Evolutionary conservation across 306 rosid species (phyloP).

Genomic region (Astragalus membranaceus): DNA sequence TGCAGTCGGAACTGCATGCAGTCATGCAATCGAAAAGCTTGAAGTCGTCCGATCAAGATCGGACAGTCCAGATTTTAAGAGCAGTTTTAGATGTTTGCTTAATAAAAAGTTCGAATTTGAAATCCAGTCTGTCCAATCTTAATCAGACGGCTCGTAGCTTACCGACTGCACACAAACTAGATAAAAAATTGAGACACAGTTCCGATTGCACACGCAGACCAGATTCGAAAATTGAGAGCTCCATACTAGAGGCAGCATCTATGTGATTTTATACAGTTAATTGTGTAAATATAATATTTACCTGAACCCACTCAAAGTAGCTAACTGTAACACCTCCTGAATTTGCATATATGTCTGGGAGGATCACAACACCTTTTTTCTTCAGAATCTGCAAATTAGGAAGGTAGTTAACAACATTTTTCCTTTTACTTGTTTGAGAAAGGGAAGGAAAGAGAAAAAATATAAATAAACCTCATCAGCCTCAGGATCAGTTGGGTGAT

Average conservation of each 20-base stretch:
- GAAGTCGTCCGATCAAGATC: too few species aligned
- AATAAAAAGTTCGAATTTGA: too few species aligned
- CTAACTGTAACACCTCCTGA: constrained; percentile 97
- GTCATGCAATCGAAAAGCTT: too few species aligned
- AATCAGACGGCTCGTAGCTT: too few species aligned
- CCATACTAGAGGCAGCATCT: not conserved
- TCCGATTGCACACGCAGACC: too few species aligned
- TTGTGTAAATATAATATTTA: not conserved
- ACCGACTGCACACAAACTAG: too few species aligned
- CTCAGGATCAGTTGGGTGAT: constrained; percentile 96
- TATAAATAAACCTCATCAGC: constrained; percentile 67
- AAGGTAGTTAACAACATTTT: not conserved
- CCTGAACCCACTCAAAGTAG: constrained; percentile 99
- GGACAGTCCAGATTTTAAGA: too few species aligned
- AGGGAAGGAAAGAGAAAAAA: not conserved
- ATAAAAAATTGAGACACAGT: too few species aligned
- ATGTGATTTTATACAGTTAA: not conserved
- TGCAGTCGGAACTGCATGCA: too few species aligned
- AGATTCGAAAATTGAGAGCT: too few species aligned
- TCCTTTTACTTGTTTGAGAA: not conserved
- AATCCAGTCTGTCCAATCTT: too few species aligned
- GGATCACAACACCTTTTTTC: constrained; percentile 73
- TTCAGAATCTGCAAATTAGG: constrained; percentile 58
- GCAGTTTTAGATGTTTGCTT: too few species aligned
- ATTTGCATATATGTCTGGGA: constrained; percentile 95